Conservation (phyloP, 148 eudicot species). For the Arctostaphylos glauca region DNA sequence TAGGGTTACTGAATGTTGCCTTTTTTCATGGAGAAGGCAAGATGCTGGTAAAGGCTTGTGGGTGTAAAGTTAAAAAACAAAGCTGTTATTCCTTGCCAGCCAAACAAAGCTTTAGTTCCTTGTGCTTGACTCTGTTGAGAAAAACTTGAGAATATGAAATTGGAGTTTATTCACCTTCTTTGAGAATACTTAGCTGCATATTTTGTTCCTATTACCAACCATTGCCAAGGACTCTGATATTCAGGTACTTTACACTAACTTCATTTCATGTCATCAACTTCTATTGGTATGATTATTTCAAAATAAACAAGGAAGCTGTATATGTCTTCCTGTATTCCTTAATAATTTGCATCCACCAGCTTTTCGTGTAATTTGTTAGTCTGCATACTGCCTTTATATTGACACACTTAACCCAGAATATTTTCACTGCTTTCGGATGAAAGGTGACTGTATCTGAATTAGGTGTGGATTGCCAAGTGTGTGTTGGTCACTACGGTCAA, state of each 20-base stretch:
- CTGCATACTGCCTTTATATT: not conserved
- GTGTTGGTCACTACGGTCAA: not conserved
- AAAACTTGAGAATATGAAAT: conserved; percentile 29
- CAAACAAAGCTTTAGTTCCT: conserved; percentile 21
- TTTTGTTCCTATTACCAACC: conserved; percentile 27
- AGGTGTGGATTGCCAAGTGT: not conserved
- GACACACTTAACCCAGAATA: not conserved
- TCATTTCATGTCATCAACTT: conserved; percentile 1
- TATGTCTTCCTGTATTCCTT: not conserved
- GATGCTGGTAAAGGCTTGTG: conserved; percentile 24
- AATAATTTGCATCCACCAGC: not conserved
- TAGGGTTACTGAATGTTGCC: not conserved
- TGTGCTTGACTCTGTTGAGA: conserved; percentile 20
- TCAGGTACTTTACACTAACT: conserved; percentile 33
- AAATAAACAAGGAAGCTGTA: not conserved
- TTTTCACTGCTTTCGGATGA: not conserved
- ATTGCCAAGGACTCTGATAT: conserved; percentile 23
- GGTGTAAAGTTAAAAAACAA: conserved; percentile 22
- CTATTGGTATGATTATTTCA: conserved; percentile 1
- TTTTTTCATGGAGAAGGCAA: conserved; percentile 16
- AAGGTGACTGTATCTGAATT: not conserved
- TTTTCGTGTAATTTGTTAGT: not conserved
- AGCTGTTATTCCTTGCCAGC: conserved; percentile 33
- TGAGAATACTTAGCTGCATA: conserved; percentile 22
- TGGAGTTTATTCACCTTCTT: conserved; percentile 25